Evolutionary conservation across 2,329 filamentous ascomycete genomes (phyloP).

Genomic region (Fusarium sp.): DNA sequence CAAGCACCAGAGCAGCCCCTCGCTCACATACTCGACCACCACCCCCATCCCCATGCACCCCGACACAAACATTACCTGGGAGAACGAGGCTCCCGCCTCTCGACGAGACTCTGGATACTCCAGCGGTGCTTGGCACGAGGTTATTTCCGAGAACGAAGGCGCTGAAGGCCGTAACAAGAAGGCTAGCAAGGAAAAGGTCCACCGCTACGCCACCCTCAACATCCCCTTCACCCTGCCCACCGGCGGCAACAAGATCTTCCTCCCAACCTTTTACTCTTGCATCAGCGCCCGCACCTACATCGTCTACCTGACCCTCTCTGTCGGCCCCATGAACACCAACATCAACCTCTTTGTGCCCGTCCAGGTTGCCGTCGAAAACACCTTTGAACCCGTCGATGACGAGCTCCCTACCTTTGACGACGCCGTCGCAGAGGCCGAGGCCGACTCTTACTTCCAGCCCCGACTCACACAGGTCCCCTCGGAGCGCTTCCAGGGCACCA

Average conservation of each 20-base stretch:
- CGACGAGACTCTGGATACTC: slow-evolving; percentile 68
- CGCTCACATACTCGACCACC: slow-evolving; percentile 61
- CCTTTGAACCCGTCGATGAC: slow-evolving; percentile 46
- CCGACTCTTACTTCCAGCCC: slow-evolving; percentile 57
- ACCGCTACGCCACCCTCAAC: slow-evolving; percentile 57
- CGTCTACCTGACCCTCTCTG: slow-evolving; percentile 59
- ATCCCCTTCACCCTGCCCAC: slow-evolving; percentile 63
- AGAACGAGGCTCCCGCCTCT: slow-evolving; percentile 47
- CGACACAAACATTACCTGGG: slow-evolving; percentile 56
- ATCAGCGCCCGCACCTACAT: slow-evolving; percentile 68
- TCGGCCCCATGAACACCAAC: slow-evolving; percentile 56
- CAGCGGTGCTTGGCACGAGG: slow-evolving; percentile 53
- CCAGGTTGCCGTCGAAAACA: slow-evolving; percentile 61
- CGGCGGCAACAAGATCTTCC: slow-evolving; percentile 61
- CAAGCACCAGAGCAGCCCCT: slow-evolving; percentile 54
- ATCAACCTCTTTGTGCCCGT: slow-evolving; percentile 62
- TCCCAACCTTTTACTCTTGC: slow-evolving; percentile 70
- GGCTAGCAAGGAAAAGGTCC: slow-evolving; percentile 48
- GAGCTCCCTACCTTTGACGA: slow-evolving; percentile 64
- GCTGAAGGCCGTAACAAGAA: slow-evolving; percentile 43
- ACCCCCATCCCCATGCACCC: slow-evolving; percentile 54
- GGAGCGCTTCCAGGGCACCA: slow-evolving; percentile 46
- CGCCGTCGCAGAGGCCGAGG: slow-evolving; percentile 57
- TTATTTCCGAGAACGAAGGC: slow-evolving; percentile 51
- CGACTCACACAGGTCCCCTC: slow-evolving; percentile 53